These are phyloP conservation scores for Gossypium trilobum DNA, from an alignment of 441 rosid species.

Conservation along the genomic window DNA sequence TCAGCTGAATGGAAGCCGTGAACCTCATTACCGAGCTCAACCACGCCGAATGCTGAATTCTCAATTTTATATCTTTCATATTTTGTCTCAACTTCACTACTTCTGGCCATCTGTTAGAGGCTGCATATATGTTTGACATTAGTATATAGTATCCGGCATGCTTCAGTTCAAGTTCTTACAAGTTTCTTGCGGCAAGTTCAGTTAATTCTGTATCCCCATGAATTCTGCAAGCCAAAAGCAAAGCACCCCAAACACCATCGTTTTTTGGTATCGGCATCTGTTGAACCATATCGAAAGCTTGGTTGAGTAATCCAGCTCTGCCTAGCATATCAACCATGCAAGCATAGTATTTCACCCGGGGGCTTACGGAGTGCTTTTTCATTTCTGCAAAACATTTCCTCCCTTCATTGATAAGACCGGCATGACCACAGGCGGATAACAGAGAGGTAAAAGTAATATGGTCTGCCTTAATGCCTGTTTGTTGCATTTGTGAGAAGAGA, in stretches of 20 bases:
- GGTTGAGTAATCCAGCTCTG: slow-evolving; percentile 40
- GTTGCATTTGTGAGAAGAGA: slow-evolving; percentile 38
- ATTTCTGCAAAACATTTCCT: slow-evolving; percentile 43
- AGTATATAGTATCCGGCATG: slow-evolving; percentile 46
- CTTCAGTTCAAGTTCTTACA: slow-evolving; percentile 38
- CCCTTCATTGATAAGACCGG: slow-evolving; percentile 49
- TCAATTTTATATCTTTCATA: slow-evolving; percentile 39
- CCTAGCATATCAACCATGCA: slow-evolving; percentile 71
- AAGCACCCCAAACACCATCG: slow-evolving; percentile 50
- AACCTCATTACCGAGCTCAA: slow-evolving; percentile 27
- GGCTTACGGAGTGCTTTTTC: slow-evolving; percentile 29
- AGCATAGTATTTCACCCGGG: slow-evolving; percentile 39
- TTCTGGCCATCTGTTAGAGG: slow-evolving; percentile 45
- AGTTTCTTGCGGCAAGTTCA: slow-evolving; percentile 37
- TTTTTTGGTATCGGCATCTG: slow-evolving; percentile 38
- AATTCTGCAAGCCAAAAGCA: slow-evolving; percentile 58
- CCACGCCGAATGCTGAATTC: slow-evolving; percentile 40
- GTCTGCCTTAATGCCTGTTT: slow-evolving; percentile 34
- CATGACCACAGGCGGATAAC: slow-evolving; percentile 55
- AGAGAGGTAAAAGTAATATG: slow-evolving; percentile 45
- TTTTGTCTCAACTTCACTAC: slow-evolving; percentile 36
- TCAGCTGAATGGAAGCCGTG: slow-evolving; percentile 47
- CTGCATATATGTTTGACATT: slow-evolving; percentile 45
- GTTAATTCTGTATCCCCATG: slow-evolving; percentile 42
- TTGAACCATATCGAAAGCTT: slow-evolving; percentile 37